phyloP scores from a whole-genome alignment of 176 grass and related monocot genomes.

The Coix lacrymajobi region DNA sequence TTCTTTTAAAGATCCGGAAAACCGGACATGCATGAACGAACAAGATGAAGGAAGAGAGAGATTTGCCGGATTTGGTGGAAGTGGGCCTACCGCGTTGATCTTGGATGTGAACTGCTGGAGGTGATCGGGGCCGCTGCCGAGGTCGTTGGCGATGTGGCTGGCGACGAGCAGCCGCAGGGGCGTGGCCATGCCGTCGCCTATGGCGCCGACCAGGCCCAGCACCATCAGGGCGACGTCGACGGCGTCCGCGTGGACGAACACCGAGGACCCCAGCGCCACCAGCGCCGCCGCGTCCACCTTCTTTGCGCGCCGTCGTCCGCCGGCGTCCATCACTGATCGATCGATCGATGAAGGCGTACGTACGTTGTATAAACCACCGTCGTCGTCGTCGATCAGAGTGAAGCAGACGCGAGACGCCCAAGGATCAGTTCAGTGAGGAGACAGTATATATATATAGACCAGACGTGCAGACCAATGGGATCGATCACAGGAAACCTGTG shows the following conservation, averaged over 20 bases:
- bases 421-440: neutral
- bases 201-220: slow-evolving; percentile 43
- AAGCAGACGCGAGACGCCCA: neutral
- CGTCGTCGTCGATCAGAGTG: too few species aligned
- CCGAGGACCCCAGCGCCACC: neutral
- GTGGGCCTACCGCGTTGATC: slow-evolving; percentile 51
- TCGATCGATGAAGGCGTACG: neutral
- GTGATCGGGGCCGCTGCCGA: slow-evolving; percentile 18
- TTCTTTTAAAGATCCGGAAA: too few species aligned
- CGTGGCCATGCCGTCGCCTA: slow-evolving; percentile 49
- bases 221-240: slow-evolving; percentile 41
- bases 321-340: neutral
- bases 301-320: neutral
- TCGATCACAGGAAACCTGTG: neutral
- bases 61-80: too few species aligned
- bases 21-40: too few species aligned
- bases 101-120: slow-evolving; percentile 42
- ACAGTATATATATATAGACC: neutral
- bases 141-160: slow-evolving; percentile 21
- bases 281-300: neutral
- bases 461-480: too few species aligned
- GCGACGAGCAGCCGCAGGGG: slow-evolving; percentile 38
- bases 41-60: too few species aligned
- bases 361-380: too few species aligned
- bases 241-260: slow-evolving; percentile 53